These are phyloP conservation scores for Epichloe glyceriae DNA, from an alignment of 2,329 filamentous ascomycete genomes.

Conservation along the genomic window DNA sequence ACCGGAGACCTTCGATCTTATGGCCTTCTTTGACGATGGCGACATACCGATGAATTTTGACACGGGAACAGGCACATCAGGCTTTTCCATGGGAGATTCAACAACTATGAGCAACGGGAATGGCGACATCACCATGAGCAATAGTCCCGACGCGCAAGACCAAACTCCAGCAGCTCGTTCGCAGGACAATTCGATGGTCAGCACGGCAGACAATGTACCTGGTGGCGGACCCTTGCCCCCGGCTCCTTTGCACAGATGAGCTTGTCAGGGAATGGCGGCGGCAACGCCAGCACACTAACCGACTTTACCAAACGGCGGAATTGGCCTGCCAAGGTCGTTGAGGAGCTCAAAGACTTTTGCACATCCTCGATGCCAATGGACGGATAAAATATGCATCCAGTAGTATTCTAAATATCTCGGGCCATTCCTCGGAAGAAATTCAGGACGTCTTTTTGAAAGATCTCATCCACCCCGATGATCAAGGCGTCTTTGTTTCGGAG, in stretches of 20 bases:
- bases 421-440: constrained; percentile 59
- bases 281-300: constrained; percentile 30
- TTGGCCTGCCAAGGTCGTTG: constrained; percentile 80
- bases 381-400: constrained; percentile 78
- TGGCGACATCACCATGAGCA: constrained; percentile 6
- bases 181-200: constrained; percentile 22
- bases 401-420: constrained; percentile 60
- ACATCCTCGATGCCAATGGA: constrained; percentile 76
- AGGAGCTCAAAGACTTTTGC: constrained; percentile 82
- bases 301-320: constrained; percentile 51
- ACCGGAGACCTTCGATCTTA: constrained; percentile 25
- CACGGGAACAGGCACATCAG: constrained; percentile 14
- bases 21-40: constrained; percentile 30
- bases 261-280: constrained; percentile 13
- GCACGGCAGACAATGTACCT: constrained; percentile 23
- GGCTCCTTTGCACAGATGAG: constrained; percentile 21
- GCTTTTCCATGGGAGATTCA: constrained; percentile 9
- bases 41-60: constrained; percentile 33
- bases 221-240: constrained; percentile 30
- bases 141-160: constrained; percentile 14
- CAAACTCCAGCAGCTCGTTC: constrained; percentile 14
- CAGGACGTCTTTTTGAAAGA: constrained; percentile 66
- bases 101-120: constrained; percentile 12
- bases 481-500: constrained; percentile 69
- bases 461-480: constrained; percentile 76